Base-by-base conservation (phyloP, 176 grass and related monocot species). In the Avena atlantica region DNA sequence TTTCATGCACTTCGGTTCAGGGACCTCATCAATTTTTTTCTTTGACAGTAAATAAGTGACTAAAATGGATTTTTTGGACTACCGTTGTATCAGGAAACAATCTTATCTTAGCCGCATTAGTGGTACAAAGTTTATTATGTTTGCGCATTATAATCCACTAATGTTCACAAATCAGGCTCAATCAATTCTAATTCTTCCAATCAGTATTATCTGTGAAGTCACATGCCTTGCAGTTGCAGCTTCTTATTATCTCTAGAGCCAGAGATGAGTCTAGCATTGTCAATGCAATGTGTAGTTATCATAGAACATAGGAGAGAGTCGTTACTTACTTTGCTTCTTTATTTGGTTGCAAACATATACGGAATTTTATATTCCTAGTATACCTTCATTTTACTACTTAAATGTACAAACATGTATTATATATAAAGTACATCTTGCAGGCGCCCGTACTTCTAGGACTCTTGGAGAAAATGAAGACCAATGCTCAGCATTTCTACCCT, bases 401-500 rank as follows among this genome's bases (percentile, higher is more conserved):
- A 78, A 31, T 27, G 58, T 36, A 45, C 12, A n/a, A 67, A 58
- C 31, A 4, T 87, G 24, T 49, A 57, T 56, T 4, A 0, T 53
- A 50, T 15, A 25, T 17, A 62, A 80, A 48, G 25, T 5, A 0
- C 3, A 67, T 81, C 52, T 80, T 85, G 50, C 79, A 96, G 93
- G 92, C 90, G 34, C 92, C 97, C 15, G 78, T 98, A 83, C 85
- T 98, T 88, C 74, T 94, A 61, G 86, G 85, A 56, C 89, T 98
- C 42, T 78, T 96, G 67, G 82, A 96, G 42, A 94, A 89, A 80
- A 58, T 93, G 89, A 94, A 89, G 84, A 52, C 6, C 12, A 86
- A 81, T 74, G 70, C 70, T 78, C 78, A 8, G 44, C 82, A 93
- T 87, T 96, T 91, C 40, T 96, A 91, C 73, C 93, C 93, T 74